Evolutionary conservation across 148 eudicot species (phyloP).

Genomic region (Rhododendron simsii): DNA sequence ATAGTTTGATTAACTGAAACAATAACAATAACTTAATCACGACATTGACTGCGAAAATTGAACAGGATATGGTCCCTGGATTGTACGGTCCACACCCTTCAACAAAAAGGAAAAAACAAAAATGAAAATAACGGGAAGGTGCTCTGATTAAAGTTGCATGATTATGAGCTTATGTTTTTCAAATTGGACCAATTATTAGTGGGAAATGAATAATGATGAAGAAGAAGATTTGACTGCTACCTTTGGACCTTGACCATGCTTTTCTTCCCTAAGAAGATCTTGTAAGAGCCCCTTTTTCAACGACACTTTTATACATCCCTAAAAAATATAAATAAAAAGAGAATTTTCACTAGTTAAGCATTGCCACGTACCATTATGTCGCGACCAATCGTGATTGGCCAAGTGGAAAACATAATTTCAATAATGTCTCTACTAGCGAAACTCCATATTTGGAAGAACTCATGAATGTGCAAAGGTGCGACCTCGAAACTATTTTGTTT

Average conservation of each 20-base stretch:
- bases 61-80: background rate
- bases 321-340: background rate
- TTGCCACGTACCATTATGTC: background rate
- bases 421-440: background rate
- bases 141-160: background rate
- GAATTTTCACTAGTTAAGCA: background rate
- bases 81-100: background rate
- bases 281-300: constrained; percentile 10
- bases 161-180: background rate
- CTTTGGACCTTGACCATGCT: constrained; percentile 65
- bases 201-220: background rate
- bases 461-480: background rate
- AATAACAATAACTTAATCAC: background rate
- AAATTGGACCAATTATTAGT: background rate
- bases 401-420: background rate
- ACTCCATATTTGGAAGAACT: background rate
- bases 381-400: background rate
- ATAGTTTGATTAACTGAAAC: background rate
- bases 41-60: background rate
- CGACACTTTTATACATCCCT: background rate
- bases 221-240: background rate
- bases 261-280: constrained; percentile 52
- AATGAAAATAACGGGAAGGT: background rate
- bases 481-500: background rate
- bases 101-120: background rate